phyloP scores from a whole-genome alignment of 345 rosid species.

The Populus alba region DNA sequence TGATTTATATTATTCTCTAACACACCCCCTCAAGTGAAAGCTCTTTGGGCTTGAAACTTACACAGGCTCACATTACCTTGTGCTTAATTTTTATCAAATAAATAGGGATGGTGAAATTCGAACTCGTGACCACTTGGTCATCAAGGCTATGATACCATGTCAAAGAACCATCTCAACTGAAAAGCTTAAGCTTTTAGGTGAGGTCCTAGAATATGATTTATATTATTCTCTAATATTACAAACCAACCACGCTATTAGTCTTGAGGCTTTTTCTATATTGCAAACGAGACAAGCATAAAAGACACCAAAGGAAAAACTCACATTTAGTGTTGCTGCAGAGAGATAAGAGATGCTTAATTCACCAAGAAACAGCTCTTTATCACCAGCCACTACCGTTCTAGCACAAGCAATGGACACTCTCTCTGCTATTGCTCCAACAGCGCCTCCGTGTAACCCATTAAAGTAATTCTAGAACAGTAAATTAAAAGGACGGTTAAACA shows the following conservation, averaged over 20 bases:
- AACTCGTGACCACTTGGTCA: no score
- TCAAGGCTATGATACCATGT: no score
- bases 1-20: no score
- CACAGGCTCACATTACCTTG: no score
- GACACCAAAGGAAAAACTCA: background rate
- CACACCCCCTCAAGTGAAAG: no score
- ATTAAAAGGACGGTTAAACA: background rate
- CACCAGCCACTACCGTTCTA: constrained; percentile 11
- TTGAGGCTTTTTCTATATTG: background rate
- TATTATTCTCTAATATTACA: no score
- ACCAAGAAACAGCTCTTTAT: constrained; percentile 20
- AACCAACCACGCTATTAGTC: background rate
- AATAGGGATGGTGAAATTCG: no score
- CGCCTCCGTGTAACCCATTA: background rate
- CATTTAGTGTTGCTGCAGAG: constrained; percentile 19
- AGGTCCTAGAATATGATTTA: no score
- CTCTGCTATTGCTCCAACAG: constrained; percentile 2
- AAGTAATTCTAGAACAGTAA: background rate
- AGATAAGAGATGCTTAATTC: constrained; percentile 24
- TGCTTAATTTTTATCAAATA: no score
- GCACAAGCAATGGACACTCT: constrained; percentile 1
- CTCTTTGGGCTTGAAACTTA: no score
- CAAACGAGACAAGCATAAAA: background rate
- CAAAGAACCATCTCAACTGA: no score
- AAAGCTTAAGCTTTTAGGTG: no score